phyloP scores from a whole-genome alignment of 805 yeast genomes.

The Blastobotrys chiropterorum region DNA sequence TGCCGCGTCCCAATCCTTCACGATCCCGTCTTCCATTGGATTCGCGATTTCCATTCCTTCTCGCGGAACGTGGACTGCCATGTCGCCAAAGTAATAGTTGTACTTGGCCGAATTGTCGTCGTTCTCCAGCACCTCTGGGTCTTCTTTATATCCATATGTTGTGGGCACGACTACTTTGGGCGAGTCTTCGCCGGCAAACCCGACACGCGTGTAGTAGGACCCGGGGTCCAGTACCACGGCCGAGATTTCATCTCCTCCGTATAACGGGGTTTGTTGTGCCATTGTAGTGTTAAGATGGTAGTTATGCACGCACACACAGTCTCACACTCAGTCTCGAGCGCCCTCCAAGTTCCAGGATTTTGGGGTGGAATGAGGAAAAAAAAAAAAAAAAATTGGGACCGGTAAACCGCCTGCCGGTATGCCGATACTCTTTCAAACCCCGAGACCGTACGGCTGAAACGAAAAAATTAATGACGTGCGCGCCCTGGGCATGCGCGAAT shows the following conservation, averaged over 20 bases:
- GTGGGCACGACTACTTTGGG: slow-evolving; percentile 74
- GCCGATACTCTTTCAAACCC: too few species aligned
- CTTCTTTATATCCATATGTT: neutral
- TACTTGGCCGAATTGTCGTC: slow-evolving; percentile 9
- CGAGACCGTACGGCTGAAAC: too few species aligned
- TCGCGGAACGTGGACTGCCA: slow-evolving; percentile 15
- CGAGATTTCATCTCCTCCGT: slow-evolving; percentile 61
- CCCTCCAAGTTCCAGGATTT: too few species aligned
- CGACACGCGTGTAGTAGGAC: slow-evolving; percentile 70
- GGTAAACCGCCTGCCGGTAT: too few species aligned
- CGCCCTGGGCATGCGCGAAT: too few species aligned
- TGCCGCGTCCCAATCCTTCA: slow-evolving; percentile 78
- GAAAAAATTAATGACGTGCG: too few species aligned
- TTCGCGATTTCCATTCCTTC: slow-evolving; percentile 16
- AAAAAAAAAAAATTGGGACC: too few species aligned
- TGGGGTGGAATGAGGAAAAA: too few species aligned
- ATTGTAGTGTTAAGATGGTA: too few species aligned
- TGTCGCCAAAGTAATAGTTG: slow-evolving; percentile 18
- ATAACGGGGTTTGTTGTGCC: neutral
- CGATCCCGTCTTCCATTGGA: slow-evolving; percentile 23
- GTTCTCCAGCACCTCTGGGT: slow-evolving; percentile 7
- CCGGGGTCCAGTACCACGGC: slow-evolving; percentile 92
- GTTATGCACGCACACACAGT: too few species aligned
- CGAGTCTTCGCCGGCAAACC: slow-evolving; percentile 85
- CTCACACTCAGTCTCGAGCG: too few species aligned